Evolutionary conservation across 768 basidiomycete genomes (phyloP).

Genomic region (Suillus fuscotomentosus): DNA sequence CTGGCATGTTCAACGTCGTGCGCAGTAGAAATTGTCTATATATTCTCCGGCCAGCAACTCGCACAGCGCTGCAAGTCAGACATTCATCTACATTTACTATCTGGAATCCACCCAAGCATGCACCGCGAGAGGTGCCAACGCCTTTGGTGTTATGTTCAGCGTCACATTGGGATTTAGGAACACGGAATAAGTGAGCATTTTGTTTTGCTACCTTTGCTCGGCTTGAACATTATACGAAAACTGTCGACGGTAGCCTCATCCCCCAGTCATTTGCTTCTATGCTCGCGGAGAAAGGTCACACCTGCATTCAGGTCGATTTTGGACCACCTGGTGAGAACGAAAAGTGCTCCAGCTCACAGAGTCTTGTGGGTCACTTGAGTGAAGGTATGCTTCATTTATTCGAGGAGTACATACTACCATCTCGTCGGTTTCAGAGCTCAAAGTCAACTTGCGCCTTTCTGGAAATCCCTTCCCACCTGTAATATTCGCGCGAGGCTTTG

Average conservation of each 20-base stretch:
- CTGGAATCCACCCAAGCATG: slow-evolving; percentile 36
- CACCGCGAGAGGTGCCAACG: slow-evolving; percentile 49
- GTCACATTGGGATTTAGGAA: slow-evolving; percentile 41
- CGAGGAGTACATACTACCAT: not conserved
- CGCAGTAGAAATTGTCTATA: not conserved
- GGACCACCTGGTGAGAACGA: slow-evolving; percentile 17
- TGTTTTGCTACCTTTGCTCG: not conserved
- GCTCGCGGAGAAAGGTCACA: slow-evolving; percentile 49
- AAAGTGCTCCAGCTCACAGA: slow-evolving; percentile 8
- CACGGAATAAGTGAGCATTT: slow-evolving; percentile 35
- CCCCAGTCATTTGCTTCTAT: slow-evolving; percentile 31
- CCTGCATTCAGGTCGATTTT: slow-evolving; percentile 45
- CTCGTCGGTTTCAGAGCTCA: slow-evolving; percentile 35
- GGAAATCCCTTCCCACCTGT: slow-evolving; percentile 57
- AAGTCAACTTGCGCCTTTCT: slow-evolving; percentile 39
- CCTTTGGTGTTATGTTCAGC: slow-evolving; percentile 54
- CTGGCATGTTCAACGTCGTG: not conserved
- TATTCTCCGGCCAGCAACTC: not conserved
- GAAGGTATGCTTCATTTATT: slow-evolving; percentile 9
- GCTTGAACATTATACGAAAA: not conserved
- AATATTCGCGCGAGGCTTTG: slow-evolving; percentile 46
- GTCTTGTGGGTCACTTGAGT: slow-evolving; percentile 39
- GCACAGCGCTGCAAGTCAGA: not conserved
- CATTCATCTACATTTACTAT: slow-evolving; percentile 34
- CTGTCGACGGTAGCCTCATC: slow-evolving; percentile 27